phyloP scores from a whole-genome alignment of 371 early-diverging fungal genomes.

The Blakeslea trispora region DNA sequence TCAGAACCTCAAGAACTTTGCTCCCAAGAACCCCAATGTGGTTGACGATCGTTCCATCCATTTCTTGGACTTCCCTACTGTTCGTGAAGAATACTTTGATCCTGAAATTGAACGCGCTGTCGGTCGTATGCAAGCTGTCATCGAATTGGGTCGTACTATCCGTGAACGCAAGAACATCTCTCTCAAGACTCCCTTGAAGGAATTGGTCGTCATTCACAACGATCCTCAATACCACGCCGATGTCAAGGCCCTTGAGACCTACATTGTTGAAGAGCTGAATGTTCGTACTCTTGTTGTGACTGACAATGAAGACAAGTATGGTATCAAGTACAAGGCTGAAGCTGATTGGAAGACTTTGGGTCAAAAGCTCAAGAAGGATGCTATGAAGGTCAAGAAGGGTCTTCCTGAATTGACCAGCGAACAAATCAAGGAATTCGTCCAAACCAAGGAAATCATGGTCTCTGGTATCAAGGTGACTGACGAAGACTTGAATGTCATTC shows the following conservation, averaged over 20 bases:
- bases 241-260: constrained; percentile 76
- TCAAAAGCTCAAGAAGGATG: constrained; percentile 87
- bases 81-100: constrained; percentile 94
- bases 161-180: constrained; percentile 95
- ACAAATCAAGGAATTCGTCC: constrained; percentile 82
- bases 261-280: constrained; percentile 96
- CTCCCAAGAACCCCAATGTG: constrained; percentile 54
- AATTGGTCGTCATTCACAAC: constrained; percentile 90
- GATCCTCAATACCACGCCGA: constrained; percentile 90
- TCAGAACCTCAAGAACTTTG: constrained; percentile 84
- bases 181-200: constrained; percentile 97
- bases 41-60: constrained; percentile 90
- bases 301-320: constrained; percentile 88
- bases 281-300: constrained; percentile 86
- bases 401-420: constrained; percentile 77
- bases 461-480: constrained; percentile 81
- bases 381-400: constrained; percentile 87
- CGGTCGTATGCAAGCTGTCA: constrained; percentile 95
- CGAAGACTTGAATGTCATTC: constrained; percentile 83
- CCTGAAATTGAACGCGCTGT: constrained; percentile 93
- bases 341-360: constrained; percentile 93
- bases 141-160: constrained; percentile 94
- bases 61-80: constrained; percentile 92
- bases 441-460: constrained; percentile 67
- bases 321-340: constrained; percentile 88